Percentiles rank a stretch among this genome's conserved stretches.
Evolutionary conservation across 768 basidiomycete genomes (phyloP).

Genomic region (Lactarius tabidus): DNA sequence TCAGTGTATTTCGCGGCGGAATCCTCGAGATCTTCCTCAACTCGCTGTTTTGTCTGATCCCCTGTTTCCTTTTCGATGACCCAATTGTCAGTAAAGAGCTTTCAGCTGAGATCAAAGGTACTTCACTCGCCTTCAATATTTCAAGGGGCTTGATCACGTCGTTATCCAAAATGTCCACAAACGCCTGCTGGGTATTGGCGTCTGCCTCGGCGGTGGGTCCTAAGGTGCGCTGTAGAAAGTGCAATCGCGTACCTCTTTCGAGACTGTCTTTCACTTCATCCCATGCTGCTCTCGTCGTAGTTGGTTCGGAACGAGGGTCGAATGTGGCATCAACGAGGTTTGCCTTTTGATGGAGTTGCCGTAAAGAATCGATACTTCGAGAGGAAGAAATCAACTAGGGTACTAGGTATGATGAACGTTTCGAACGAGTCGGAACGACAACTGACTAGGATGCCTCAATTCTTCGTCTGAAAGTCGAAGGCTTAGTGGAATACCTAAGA

Average conservation of each 20-base stretch:
- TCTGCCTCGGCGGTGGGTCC: neutral
- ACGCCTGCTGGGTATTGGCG: neutral
- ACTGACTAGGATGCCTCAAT: neutral
- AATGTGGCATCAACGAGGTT: neutral
- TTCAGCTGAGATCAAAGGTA: neutral
- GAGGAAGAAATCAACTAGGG: neutral
- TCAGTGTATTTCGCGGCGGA: neutral
- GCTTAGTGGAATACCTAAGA: neutral
- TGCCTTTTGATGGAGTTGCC: neutral
- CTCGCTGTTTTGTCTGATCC: neutral
- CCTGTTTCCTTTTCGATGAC: neutral
- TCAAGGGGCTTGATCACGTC: neutral
- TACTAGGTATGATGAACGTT: neutral
- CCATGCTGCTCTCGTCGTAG: neutral
- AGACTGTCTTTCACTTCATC: neutral
- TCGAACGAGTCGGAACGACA: neutral
- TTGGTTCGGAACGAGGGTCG: neutral
- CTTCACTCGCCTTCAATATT: neutral
- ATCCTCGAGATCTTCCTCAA: neutral
- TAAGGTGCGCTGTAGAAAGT: neutral
- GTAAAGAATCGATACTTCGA: neutral
- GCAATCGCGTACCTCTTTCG: neutral
- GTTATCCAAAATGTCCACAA: neutral
- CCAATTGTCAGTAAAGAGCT: neutral
- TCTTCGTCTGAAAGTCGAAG: neutral